phyloP scores from a whole-genome alignment of 1,139 yeast genomes.

The Suhomyces yuchorum region DNA sequence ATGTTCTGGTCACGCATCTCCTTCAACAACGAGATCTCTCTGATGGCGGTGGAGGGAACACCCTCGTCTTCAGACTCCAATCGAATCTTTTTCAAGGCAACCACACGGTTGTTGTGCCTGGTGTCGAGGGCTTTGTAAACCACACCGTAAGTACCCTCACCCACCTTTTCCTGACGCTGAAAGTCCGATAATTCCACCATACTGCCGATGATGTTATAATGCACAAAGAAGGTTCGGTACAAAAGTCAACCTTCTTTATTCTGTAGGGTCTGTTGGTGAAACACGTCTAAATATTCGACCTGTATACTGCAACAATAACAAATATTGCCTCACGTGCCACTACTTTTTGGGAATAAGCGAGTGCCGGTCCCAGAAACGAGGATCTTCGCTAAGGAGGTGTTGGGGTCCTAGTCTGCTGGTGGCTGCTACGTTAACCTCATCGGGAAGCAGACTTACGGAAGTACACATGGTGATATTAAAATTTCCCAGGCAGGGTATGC shows the following conservation, averaged over 20 bases:
- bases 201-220: neutral
- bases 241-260: neutral
- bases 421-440: too few species aligned
- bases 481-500: too few species aligned
- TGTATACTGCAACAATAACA: constrained; percentile 3
- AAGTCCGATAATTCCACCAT: constrained; percentile 91
- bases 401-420: too few species aligned
- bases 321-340: neutral
- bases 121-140: constrained; percentile 94
- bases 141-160: constrained; percentile 98
- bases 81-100: constrained; percentile 92
- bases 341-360: too few species aligned
- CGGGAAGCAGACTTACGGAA: too few species aligned
- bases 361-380: too few species aligned
- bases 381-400: too few species aligned
- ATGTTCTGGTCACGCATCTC: constrained; percentile 93
- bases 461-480: too few species aligned
- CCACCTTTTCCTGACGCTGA: constrained; percentile 93
- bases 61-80: constrained; percentile 98
- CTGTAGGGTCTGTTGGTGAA: constrained; percentile 1
- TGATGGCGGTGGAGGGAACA: constrained; percentile 95
- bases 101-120: constrained; percentile 85
- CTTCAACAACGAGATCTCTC: constrained; percentile 91
- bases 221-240: neutral
- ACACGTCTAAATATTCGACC: constrained; percentile 4